Base-by-base conservation (phyloP, 2,329 filamentous ascomycete genomes). In the Ceratocystis variospora region DNA sequence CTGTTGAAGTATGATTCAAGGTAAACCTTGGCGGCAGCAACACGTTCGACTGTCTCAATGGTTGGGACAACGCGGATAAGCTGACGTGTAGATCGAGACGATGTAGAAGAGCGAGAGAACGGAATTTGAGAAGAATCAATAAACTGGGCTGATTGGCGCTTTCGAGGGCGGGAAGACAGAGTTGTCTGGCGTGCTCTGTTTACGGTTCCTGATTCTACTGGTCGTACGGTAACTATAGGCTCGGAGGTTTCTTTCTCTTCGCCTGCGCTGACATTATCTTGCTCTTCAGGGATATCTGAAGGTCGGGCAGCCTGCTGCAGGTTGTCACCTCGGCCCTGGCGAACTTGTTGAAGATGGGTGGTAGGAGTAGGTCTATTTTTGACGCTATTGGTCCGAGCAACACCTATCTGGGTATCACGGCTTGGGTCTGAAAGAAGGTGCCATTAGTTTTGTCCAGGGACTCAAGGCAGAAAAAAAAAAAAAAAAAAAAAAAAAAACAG, bases 1-100 rank as follows among this genome's bases (percentile, higher is more conserved):
- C 84, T 78, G 70, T 92, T 87, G 77, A 89, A 96, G 71, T 92
- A 84, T 0, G 86, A 90, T 74, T 97, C 94, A 8, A 97, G 81
- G 71, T 85, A 95, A 22, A 95, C 84, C 74, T 96, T 96, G 55
- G 90, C 87, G 0, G 89, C 87, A 0, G 90, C 85, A 2, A 87
- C 83, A 68, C 83, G 85, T 76, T 97, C 93, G 0, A 90, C 87
- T 0, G 91, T 96, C 31, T 71, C 57, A 10, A 77, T 72, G 0
- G 76, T 76, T 3, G 76, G 76, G 45, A 64, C 19, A 25, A 31
- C 10, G 2, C 22, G 53, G 5, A 57, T 33, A 6, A 57, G 53
- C 25, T 57, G 53, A 57, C 28, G 53, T 4, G 53, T 31, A 31
- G 53, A 57, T 28, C 53, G 53, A 12, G 53, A 57, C 17, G 22